Conservation (phyloP, 2,329 filamentous ascomycete species). For the Lecanicillium sp. region DNA sequence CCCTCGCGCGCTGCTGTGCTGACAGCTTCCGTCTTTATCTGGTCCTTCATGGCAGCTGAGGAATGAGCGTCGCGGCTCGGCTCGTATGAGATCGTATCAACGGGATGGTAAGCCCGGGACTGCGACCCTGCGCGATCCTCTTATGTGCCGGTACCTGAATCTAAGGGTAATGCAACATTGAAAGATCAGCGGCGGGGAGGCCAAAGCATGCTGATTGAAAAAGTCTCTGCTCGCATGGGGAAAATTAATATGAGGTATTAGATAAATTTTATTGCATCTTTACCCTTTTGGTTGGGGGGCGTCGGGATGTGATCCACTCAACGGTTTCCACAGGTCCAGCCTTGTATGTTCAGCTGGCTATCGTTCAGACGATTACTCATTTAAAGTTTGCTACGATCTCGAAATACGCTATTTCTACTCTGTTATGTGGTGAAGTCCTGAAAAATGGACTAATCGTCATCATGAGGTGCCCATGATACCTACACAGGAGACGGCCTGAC, state of each 20-base stretch:
- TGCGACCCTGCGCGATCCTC: no score
- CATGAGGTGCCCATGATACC: no score
- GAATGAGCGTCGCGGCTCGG: background rate
- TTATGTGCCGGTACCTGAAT: background rate
- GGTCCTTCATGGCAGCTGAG: no score
- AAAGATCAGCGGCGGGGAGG: no score
- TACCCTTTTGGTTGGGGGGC: background rate
- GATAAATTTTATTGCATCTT: slow-evolving; percentile 1
- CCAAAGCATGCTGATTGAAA: background rate
- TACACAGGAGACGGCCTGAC: no score
- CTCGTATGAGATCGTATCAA: slow-evolving; percentile 5
- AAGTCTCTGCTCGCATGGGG: background rate
- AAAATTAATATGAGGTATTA: background rate
- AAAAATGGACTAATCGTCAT: no score
- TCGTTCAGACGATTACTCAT: no score
- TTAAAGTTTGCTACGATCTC: no score
- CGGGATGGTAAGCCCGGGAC: background rate
- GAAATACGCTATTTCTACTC: no score
- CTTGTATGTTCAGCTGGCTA: background rate
- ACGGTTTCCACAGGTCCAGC: slow-evolving; percentile 4
- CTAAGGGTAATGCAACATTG: background rate
- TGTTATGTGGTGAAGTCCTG: no score
- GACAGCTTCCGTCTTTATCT: background rate
- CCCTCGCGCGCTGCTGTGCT: background rate
- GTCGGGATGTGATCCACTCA: slow-evolving; percentile 4